Percentiles rank a stretch among this genome's conserved stretches.
These are phyloP conservation scores for Adansonia gregorii DNA, from an alignment of 441 rosid species.

Conservation along the genomic window DNA sequence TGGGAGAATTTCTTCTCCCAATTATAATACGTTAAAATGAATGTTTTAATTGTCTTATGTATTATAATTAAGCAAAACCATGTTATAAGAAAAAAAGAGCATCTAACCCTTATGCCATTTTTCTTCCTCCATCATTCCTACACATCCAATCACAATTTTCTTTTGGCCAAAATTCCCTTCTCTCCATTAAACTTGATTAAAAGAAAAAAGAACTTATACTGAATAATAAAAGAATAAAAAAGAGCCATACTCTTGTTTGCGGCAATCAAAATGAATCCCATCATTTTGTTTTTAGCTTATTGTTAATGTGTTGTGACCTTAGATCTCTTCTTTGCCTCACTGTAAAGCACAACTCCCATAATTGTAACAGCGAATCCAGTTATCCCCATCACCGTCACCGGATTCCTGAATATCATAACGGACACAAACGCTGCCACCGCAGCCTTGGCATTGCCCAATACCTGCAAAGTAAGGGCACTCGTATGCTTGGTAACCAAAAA, in stretches of 20 bases:
- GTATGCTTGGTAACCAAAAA: slow-evolving; percentile 97
- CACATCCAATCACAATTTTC: slow-evolving; percentile 50
- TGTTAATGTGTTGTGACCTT: slow-evolving; percentile 63
- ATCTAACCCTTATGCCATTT: slow-evolving; percentile 30
- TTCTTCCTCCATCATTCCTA: slow-evolving; percentile 42
- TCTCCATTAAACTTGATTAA: slow-evolving; percentile 35
- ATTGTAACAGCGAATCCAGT: slow-evolving; percentile 83
- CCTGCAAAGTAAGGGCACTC: slow-evolving; percentile 93
- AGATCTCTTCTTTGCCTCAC: slow-evolving; percentile 97
- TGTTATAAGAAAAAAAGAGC: slow-evolving; percentile 32
- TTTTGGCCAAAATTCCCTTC: slow-evolving; percentile 24
- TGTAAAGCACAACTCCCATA: slow-evolving; percentile 95
- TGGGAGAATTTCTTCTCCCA: slow-evolving; percentile 33
- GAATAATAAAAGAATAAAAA: slow-evolving; percentile 19
- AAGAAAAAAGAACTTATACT: slow-evolving; percentile 33
- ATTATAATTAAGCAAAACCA: slow-evolving; percentile 25
- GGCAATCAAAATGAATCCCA: slow-evolving; percentile 45
- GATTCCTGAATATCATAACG: slow-evolving; percentile 84
- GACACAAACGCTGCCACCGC: slow-evolving; percentile 94
- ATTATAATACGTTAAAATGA: slow-evolving; percentile 19
- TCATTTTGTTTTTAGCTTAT: slow-evolving; percentile 1
- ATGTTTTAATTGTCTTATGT: slow-evolving; percentile 33
- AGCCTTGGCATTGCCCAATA: slow-evolving; percentile 93
- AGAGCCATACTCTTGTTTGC: slow-evolving; percentile 43
- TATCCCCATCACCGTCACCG: slow-evolving; percentile 88